These are phyloP conservation scores for Clarireedia homoeocarpa DNA, from an alignment of 2,329 filamentous ascomycete genomes.

Conservation along the genomic window DNA sequence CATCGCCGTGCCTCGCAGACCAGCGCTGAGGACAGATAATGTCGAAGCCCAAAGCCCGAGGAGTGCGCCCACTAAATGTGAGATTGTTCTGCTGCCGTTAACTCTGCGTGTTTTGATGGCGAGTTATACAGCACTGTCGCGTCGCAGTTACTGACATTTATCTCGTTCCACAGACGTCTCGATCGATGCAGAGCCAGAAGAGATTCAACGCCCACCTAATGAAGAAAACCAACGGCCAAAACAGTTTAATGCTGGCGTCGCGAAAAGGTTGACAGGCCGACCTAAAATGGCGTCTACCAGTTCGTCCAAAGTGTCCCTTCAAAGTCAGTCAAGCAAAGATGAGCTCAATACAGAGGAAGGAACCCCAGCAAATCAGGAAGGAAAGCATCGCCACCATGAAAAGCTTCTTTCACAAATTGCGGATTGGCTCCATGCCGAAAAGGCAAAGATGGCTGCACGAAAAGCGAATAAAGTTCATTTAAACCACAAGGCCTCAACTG, in stretches of 20 bases:
- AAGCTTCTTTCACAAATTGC: conserved; percentile 65
- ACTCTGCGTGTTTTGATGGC: too few species aligned
- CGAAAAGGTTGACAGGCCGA: conserved; percentile 23
- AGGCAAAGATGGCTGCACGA: conserved; percentile 52
- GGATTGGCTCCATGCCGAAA: conserved; percentile 79
- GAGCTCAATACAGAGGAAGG: conserved; percentile 14
- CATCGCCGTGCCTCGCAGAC: conserved; percentile 1
- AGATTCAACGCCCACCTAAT: conserved; percentile 9
- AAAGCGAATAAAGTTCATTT: conserved; percentile 37
- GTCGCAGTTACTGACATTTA: too few species aligned
- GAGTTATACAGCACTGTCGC: too few species aligned
- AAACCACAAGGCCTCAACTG: conserved; percentile 9
- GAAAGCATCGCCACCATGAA: conserved; percentile 31
- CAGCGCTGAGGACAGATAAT: conserved; percentile 5
- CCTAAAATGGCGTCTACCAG: conserved; percentile 15
- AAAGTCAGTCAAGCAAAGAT: conserved; percentile 23
- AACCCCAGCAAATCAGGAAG: conserved; percentile 8
- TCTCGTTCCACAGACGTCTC: conserved; percentile 19
- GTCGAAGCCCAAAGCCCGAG: conserved; percentile 18
- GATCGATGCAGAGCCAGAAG: conserved; percentile 23
- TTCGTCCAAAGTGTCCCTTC: conserved; percentile 19
- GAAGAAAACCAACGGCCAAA: conserved; percentile 21
- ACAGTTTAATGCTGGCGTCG: conserved; percentile 21
- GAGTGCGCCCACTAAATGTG: conserved; percentile 24
- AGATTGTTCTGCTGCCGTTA: background rate